A percentile compares a stretch with the other conserved stretches of the same genome.
These are phyloP conservation scores for Mycena maculata DNA, from an alignment of 768 basidiomycete species.

Conservation along the genomic window DNA sequence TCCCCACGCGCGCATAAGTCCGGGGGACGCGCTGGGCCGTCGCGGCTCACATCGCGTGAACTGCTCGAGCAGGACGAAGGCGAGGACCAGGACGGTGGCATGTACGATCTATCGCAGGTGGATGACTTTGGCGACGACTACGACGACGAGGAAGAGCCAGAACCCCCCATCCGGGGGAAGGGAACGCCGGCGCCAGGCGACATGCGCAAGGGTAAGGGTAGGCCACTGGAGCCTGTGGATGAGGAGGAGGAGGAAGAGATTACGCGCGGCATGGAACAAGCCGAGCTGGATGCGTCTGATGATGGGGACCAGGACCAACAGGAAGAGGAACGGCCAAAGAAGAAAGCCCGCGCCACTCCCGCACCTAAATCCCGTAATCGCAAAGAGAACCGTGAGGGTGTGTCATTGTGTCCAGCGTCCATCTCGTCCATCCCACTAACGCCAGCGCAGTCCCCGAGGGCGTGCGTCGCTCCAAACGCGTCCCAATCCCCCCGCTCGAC, in stretches of 20 bases:
- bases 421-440: not conserved
- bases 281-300: constrained; percentile 22
- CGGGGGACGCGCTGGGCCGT: constrained; percentile 49
- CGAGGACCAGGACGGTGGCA: constrained; percentile 38
- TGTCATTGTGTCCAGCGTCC: constrained; percentile 42
- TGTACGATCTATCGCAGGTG: constrained; percentile 46
- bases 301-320: constrained; percentile 9
- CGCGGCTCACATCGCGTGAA: constrained; percentile 51
- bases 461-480: constrained; percentile 77
- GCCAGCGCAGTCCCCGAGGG: constrained; percentile 53
- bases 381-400: constrained; percentile 54
- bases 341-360: constrained; percentile 2
- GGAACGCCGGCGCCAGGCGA: constrained; percentile 42
- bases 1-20: constrained; percentile 59
- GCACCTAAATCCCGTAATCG: constrained; percentile 13
- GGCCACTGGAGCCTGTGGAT: constrained; percentile 38
- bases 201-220: constrained; percentile 48
- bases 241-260: constrained; percentile 61
- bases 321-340: constrained; percentile 25
- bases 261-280: constrained; percentile 47
- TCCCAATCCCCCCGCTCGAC: constrained; percentile 79
- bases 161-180: constrained; percentile 53
- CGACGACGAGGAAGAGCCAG: constrained; percentile 51
- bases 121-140: constrained; percentile 60
- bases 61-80: constrained; percentile 39